Percentiles rank a stretch among this genome's conserved stretches.
Conservation (phyloP, 805 yeast genomes). For the Tetrapisispora nanseiensis region DNA sequence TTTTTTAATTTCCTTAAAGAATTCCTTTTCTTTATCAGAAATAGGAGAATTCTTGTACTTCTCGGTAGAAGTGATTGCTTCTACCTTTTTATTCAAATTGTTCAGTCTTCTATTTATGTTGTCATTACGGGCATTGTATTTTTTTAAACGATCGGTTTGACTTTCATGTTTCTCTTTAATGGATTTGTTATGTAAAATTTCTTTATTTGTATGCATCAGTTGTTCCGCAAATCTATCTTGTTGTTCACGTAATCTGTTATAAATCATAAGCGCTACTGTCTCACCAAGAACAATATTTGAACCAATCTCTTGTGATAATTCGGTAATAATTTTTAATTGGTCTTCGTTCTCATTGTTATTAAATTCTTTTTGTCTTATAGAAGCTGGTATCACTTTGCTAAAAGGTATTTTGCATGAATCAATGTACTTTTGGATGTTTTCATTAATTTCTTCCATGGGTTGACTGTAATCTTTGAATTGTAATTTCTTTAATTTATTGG, state of each 20-base stretch:
- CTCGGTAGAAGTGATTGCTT: slow-evolving; percentile 11
- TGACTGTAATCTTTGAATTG: slow-evolving; percentile 6
- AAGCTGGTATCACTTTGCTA: slow-evolving; percentile 13
- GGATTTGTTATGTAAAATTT: slow-evolving; percentile 11
- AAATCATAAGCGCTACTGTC: slow-evolving; percentile 29
- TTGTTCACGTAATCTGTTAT: slow-evolving; percentile 32
- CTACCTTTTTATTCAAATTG: slow-evolving; percentile 22
- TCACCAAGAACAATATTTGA: slow-evolving; percentile 19
- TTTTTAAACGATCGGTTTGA: slow-evolving; percentile 12
- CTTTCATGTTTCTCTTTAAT: slow-evolving; percentile 10
- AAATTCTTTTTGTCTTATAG: slow-evolving; percentile 16
- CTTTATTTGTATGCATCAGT: slow-evolving; percentile 21
- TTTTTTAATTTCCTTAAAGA: slow-evolving; percentile 37
- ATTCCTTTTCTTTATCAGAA: slow-evolving; percentile 34
- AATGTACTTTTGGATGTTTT: slow-evolving; percentile 11
- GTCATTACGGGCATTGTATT: slow-evolving; percentile 27
- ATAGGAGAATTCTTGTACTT: slow-evolving; percentile 25
- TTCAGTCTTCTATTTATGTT: slow-evolving; percentile 26
- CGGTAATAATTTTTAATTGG: slow-evolving; percentile 20
- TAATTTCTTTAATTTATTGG: background rate
- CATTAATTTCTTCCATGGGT: slow-evolving; percentile 18
- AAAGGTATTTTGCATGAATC: slow-evolving; percentile 11
- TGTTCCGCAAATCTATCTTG: slow-evolving; percentile 36
- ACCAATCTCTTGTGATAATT: slow-evolving; percentile 16
- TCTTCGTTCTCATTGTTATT: slow-evolving; percentile 19